Percentiles rank a stretch among this genome's conserved stretches.
These are phyloP conservation scores for Curvularia lunata DNA, from an alignment of 2,329 filamentous ascomycete genomes.

Conservation along the genomic window DNA sequence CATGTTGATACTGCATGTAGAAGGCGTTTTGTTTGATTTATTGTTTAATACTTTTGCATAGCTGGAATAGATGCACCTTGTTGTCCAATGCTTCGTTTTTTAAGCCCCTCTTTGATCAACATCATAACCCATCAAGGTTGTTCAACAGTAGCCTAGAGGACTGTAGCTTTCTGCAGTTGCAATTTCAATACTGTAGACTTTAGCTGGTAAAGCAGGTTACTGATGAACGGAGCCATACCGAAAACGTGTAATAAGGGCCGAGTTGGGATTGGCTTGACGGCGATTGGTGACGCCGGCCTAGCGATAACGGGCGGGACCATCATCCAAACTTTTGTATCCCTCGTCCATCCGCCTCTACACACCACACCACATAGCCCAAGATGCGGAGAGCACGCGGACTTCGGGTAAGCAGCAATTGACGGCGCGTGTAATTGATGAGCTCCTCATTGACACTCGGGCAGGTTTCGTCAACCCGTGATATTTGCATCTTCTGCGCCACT, in stretches of 20 bases:
- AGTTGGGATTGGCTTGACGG: neutral
- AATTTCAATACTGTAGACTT: neutral
- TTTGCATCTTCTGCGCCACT: constrained; percentile 50
- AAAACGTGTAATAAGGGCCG: constrained; percentile 1
- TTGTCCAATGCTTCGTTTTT: neutral
- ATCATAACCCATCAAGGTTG: neutral
- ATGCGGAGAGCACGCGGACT: constrained; percentile 43
- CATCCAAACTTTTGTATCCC: constrained; percentile 26
- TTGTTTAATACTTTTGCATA: neutral
- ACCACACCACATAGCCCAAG: constrained; percentile 13
- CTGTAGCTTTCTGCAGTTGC: neutral
- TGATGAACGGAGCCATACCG: neutral
- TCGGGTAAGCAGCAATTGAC: constrained; percentile 26
- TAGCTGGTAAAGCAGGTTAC: neutral
- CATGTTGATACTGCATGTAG: neutral
- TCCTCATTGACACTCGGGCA: constrained; percentile 22
- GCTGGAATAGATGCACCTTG: neutral
- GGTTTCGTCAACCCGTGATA: constrained; percentile 45
- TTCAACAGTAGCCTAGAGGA: too few species aligned
- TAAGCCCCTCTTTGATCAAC: neutral
- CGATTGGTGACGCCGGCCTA: constrained; percentile 2
- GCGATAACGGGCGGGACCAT: constrained; percentile 13
- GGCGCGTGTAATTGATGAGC: neutral
- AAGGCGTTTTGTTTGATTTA: neutral
- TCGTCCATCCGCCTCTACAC: constrained; percentile 12